Percentiles rank a stretch among this genome's conserved stretches.
These are phyloP conservation scores for Skeletonema grethae DNA, from an alignment of 108 stramenopile genomes.

Conservation along the genomic window DNA sequence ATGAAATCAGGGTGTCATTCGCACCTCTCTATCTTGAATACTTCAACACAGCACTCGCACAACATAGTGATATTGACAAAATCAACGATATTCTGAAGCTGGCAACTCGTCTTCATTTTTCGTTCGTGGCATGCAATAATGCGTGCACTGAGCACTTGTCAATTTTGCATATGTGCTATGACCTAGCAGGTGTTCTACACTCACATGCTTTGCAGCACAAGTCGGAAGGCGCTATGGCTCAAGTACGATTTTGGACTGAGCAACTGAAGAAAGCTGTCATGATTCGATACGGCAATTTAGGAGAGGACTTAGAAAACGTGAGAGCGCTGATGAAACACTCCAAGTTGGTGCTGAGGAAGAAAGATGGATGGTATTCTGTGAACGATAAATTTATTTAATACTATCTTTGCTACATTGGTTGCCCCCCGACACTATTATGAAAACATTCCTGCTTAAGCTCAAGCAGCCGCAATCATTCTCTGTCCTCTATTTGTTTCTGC, in stretches of 20 bases:
- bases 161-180: slow-evolving; percentile 74
- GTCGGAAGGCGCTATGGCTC: slow-evolving; percentile 12
- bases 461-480: slow-evolving; percentile 46
- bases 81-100: slow-evolving; percentile 35
- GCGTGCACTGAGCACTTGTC: slow-evolving; percentile 82
- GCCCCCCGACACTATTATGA: neutral
- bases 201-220: slow-evolving; percentile 12
- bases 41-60: slow-evolving; percentile 53
- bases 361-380: slow-evolving; percentile 40
- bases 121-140: slow-evolving; percentile 62
- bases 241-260: slow-evolving; percentile 80
- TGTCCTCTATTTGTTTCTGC: slow-evolving; percentile 42
- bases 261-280: slow-evolving; percentile 72
- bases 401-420: slow-evolving; percentile 1
- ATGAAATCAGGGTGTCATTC: slow-evolving; percentile 58
- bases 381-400: slow-evolving; percentile 42
- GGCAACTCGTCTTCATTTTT: slow-evolving; percentile 67
- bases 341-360: slow-evolving; percentile 55
- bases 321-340: slow-evolving; percentile 71
- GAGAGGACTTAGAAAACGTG: slow-evolving; percentile 57
- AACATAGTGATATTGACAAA: slow-evolving; percentile 9
- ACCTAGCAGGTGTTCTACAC: slow-evolving; percentile 44
- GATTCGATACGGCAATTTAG: slow-evolving; percentile 66
- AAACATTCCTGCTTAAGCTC: slow-evolving; percentile 2
- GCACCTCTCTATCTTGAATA: slow-evolving; percentile 60